Base-by-base conservation (phyloP, 1,284 basidiomycete genomes). In the Cutaneotrichosporon sp. region DNA sequence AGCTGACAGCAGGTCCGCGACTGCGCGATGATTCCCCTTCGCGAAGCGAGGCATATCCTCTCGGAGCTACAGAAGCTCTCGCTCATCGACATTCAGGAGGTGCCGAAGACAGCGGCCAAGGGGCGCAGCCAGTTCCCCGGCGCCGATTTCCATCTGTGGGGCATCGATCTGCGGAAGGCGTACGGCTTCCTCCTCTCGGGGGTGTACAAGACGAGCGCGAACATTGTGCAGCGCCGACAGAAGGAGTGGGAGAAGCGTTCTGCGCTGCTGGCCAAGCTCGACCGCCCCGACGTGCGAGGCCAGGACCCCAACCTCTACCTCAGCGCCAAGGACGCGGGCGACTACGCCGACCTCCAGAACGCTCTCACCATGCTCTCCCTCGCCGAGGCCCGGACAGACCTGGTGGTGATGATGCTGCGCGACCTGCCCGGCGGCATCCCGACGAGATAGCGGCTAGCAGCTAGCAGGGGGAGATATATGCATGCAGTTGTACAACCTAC, bases 11-110 rank as follows among this genome's bases (percentile, higher is more conserved):
- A 95, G 92, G 89, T 99, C 46, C 90, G 92, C 24, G 95, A 97
- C 79, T 83, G 90, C 51, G 91, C 92, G 5, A 92, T 99, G 87
- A 89, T 98, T 82, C 86, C 91, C 0, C 85, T 89, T 38, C 92
- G 91, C 73, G 90, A 95, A 69, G 89, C 92, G 54, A 87, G 95
- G 54, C 87, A 89, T 43, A 80, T 93, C 45, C 83, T 97, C 58
- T 85, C 90, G 11, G 85, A 87, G 2, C 84, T 99, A 58, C 87
- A 91, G 9, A 84, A 87, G 10, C 87, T 93, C 70, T 87, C 86
- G 29, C 78, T 97, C 58, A 87, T 97, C 69, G 91, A 90, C 70
- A 89, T 89, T 11, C 92, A 95, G 80, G 93, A 97, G 76, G 89
- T 97, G 3, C 89, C 94, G 4, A 90, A 89, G 77, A 91, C 87